phyloP scores from a whole-genome alignment of 2,329 filamentous ascomycete species.

The Paracoccidioides lutzii region DNA sequence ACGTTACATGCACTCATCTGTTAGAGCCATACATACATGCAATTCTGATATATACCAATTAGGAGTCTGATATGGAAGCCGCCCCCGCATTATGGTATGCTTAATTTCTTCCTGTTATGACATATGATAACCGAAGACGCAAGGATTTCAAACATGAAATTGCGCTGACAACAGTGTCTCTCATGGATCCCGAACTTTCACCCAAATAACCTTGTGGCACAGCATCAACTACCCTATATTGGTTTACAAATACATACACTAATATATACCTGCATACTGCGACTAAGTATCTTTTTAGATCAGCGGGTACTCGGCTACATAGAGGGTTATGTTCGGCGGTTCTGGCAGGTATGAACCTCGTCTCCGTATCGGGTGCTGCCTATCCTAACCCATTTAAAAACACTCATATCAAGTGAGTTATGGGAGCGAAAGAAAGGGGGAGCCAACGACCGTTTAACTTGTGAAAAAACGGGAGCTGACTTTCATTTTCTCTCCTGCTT shows the following conservation, averaged over 20 bases:
- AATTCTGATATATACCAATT: neutral
- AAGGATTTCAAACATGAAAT: neutral
- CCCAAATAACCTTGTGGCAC: neutral
- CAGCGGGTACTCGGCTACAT: slow-evolving; percentile 78
- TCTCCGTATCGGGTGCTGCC: neutral
- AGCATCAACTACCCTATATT: neutral
- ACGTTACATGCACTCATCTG: no score
- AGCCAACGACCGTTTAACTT: no score
- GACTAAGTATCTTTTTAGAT: slow-evolving; percentile 41
- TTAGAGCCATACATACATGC: no score
- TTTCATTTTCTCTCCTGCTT: neutral
- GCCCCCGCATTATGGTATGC: slow-evolving; percentile 79
- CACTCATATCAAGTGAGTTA: neutral
- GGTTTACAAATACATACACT: no score
- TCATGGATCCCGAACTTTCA: neutral
- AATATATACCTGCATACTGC: neutral
- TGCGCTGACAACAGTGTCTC: neutral
- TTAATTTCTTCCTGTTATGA: neutral
- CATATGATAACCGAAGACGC: neutral
- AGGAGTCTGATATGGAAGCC: slow-evolving; percentile 98
- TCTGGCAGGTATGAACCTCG: slow-evolving; percentile 73
- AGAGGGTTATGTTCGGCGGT: slow-evolving; percentile 81
- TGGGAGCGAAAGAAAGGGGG: neutral
- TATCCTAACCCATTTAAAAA: neutral
- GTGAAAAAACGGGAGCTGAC: neutral